Evolutionary conservation across 2,329 filamentous ascomycete genomes (phyloP).

Genomic region (Alternaria metachromatica): DNA sequence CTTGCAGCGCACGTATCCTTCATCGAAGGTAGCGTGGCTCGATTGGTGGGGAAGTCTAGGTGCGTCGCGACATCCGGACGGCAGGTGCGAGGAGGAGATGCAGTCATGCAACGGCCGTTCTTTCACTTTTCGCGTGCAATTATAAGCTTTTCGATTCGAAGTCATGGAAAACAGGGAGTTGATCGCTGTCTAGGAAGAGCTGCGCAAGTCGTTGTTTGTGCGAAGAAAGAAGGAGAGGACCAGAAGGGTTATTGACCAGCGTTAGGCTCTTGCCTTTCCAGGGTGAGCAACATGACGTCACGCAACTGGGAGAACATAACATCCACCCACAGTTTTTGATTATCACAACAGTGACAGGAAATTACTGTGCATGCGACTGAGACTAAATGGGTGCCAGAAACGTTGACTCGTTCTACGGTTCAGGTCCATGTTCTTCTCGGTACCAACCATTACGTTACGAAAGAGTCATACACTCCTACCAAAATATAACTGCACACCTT

Average conservation of each 20-base stretch:
- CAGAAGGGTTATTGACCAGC: background rate
- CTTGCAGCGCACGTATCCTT: background rate
- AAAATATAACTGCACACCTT: background rate
- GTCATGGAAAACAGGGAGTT: background rate
- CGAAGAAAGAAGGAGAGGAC: background rate
- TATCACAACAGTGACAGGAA: background rate
- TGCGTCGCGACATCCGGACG: background rate
- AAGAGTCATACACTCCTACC: background rate
- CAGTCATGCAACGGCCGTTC: background rate
- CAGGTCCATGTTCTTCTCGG: background rate
- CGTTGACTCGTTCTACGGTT: background rate
- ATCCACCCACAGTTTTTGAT: background rate
- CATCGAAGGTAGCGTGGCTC: background rate
- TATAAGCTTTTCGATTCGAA: background rate
- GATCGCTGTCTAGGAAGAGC: accelerated
- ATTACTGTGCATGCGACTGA: accelerated
- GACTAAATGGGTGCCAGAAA: background rate
- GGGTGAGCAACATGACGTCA: background rate
- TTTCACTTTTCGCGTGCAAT: background rate
- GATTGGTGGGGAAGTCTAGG: background rate
- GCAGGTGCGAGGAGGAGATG: background rate
- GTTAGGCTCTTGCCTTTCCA: background rate
- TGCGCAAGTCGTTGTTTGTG: background rate
- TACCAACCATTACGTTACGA: background rate
- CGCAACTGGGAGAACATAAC: background rate